Conservation (phyloP, 2,329 filamentous ascomycete genomes). For the Penicillium sp. region DNA sequence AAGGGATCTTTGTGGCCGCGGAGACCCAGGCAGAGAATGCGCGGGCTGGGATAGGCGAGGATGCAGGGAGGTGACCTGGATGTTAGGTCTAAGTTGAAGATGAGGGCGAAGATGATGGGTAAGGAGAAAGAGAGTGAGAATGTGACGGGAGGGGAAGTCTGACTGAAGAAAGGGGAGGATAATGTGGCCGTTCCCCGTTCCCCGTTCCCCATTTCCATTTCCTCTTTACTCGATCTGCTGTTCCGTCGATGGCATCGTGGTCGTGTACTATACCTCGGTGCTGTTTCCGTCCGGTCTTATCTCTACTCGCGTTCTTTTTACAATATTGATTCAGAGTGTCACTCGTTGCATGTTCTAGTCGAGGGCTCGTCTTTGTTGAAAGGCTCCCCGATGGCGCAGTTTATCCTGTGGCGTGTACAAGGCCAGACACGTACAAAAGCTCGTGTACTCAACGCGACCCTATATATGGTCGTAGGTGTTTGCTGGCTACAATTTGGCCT, state of each 20-base stretch:
- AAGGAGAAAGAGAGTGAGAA: constrained; percentile 3
- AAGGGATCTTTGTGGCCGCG: constrained; percentile 22
- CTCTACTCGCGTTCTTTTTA: background rate
- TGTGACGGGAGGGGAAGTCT: background rate
- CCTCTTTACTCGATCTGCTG: background rate
- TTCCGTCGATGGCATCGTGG: background rate
- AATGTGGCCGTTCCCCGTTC: background rate
- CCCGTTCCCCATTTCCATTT: background rate
- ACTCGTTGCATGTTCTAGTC: background rate
- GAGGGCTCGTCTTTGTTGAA: background rate
- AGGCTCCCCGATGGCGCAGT: background rate
- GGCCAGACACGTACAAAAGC: background rate
- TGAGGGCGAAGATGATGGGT: background rate
- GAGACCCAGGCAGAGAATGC: constrained; percentile 27
- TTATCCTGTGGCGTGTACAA: background rate
- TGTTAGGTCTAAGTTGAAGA: constrained; percentile 5
- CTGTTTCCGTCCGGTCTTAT: background rate
- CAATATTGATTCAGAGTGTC: background rate
- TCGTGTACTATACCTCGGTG: background rate
- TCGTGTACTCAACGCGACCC: background rate
- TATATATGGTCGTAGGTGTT: background rate
- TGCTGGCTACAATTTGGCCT: background rate
- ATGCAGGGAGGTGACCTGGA: constrained; percentile 18
- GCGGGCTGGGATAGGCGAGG: constrained; percentile 23
- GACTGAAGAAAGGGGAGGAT: constrained; percentile 2